Evolutionary conservation across 2,329 filamentous ascomycete species (phyloP).

Genomic region (Nemania sp.): DNA sequence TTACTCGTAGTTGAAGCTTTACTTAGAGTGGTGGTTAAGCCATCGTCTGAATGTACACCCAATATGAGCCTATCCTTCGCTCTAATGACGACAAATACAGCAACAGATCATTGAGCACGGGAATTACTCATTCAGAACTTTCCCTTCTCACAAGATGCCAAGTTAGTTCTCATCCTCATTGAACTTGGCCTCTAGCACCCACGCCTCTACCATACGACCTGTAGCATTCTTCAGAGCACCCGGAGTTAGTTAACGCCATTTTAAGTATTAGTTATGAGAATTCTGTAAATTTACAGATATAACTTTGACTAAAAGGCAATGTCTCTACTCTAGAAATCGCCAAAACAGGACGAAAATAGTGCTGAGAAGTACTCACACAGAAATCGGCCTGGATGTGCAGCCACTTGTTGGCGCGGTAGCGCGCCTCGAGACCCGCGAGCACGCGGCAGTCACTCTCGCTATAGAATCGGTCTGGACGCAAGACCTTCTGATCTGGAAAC

Average conservation of each 20-base stretch:
- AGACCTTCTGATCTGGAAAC: constrained; percentile 41
- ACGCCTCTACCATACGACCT: constrained; percentile 42
- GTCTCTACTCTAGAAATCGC: too few species aligned
- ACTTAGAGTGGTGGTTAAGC: too few species aligned
- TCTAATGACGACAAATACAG: neutral
- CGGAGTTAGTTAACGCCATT: too few species aligned
- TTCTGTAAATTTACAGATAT: too few species aligned
- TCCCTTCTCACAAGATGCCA: too few species aligned
- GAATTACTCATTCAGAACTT: neutral
- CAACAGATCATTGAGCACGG: neutral
- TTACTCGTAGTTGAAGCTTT: too few species aligned
- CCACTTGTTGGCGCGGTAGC: constrained; percentile 46
- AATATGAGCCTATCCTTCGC: too few species aligned
- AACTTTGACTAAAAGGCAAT: too few species aligned
- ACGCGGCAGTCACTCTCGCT: constrained; percentile 45
- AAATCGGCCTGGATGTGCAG: constrained; percentile 47
- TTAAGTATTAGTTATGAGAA: too few species aligned
- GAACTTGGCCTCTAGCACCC: constrained; percentile 48
- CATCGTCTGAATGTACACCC: too few species aligned
- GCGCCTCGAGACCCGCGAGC: constrained; percentile 46
- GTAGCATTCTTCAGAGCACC: constrained; percentile 48
- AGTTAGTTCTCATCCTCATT: neutral
- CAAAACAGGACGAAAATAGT: too few species aligned
- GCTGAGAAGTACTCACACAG: too few species aligned
- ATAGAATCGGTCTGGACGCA: constrained; percentile 42